Conservation (phyloP, 371 early-diverging fungal species). For the Mortierella sp. region DNA sequence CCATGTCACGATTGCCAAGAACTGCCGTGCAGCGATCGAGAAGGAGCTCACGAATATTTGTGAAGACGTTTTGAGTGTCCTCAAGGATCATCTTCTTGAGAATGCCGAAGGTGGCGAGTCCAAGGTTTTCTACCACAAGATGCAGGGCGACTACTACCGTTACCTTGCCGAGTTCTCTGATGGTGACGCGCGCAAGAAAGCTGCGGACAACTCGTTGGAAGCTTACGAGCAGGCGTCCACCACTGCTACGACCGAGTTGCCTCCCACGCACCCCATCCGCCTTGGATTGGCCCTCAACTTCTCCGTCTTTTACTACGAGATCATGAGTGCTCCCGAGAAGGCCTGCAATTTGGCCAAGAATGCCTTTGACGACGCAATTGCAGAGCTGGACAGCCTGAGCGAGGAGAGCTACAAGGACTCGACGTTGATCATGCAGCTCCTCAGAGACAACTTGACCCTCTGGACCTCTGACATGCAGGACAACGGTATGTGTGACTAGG, state of each 20-base stretch:
- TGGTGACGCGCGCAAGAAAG: conserved; percentile 75
- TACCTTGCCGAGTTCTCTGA: conserved; percentile 90
- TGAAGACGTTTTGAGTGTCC: conserved; percentile 80
- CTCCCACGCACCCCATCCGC: conserved; percentile 87
- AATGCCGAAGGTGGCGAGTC: conserved; percentile 75
- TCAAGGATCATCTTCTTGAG: conserved; percentile 71
- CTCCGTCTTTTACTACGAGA: conserved; percentile 95
- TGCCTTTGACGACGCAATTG: conserved; percentile 99
- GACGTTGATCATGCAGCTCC: conserved; percentile 99
- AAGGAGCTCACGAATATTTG: conserved; percentile 83
- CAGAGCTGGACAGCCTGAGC: conserved; percentile 98
- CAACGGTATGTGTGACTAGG: conserved; percentile 20
- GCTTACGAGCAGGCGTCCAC: conserved; percentile 85
- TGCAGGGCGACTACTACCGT: conserved; percentile 95
- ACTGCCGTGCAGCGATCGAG: conserved; percentile 82
- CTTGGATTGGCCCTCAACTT: conserved; percentile 92
- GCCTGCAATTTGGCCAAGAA: conserved; percentile 97
- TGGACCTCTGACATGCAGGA: conserved; percentile 99
- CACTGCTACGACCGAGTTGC: conserved; percentile 74
- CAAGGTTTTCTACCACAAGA: conserved; percentile 92
- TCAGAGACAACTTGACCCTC: conserved; percentile 99
- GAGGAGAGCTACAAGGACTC: conserved; percentile 99
- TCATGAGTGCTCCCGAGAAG: conserved; percentile 79
- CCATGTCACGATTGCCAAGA: conserved; percentile 76
- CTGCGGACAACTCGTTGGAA: conserved; percentile 76